Evolutionary conservation across 305 asterid species (phyloP), one percentile per base, ranked within the genome.

Genomic region (Solanum chacoense): DNA sequence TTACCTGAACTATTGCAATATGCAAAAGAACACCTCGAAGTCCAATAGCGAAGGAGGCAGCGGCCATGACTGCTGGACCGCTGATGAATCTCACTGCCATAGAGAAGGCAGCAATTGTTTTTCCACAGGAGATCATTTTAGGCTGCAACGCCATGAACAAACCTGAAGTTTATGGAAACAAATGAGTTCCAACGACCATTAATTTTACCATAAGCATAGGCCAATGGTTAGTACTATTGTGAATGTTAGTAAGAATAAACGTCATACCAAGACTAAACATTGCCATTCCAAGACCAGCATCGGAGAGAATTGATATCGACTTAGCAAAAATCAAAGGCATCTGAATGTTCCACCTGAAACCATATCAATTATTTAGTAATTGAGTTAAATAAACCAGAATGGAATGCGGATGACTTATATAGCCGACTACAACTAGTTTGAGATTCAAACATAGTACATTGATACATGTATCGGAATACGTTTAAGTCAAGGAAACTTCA

Each of bases 251-350:
- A 50, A 50, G 6, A 45, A 40, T 22, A 11, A n/a, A 24, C 11
- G 5, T 7, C 88, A 28, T 91, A 95, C 99, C 99, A 67, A 96
- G 98, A 92, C 99, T 96, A 90, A 96, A 96, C 99, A 96, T 96
- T 11, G 99, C 99, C 99, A 97, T 96, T 77, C 99, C 99, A 81
- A 97, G 98, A 84, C 98, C 98, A 65, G 99, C 99, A 91, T 97
- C 98, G 10, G 98, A 96, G 29, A 96, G 76, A 85, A 97, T 97
- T n/a, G 98, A 71, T 42, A 97, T 97, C 3, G 98, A 97, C 71
- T 96, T 93, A 3, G 97, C 98, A 2, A 96, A 71, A 8, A 97
- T 95, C 2, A 95, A 96, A 20, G 98, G 99, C 99, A 97, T 97
- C 90, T 91, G 91, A 26, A 97, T 94, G 35, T 94, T 92, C 99